Evolutionary conservation across 164 flowering plant species (phyloP).

Genomic region (Chimonanthus salicifolius): DNA sequence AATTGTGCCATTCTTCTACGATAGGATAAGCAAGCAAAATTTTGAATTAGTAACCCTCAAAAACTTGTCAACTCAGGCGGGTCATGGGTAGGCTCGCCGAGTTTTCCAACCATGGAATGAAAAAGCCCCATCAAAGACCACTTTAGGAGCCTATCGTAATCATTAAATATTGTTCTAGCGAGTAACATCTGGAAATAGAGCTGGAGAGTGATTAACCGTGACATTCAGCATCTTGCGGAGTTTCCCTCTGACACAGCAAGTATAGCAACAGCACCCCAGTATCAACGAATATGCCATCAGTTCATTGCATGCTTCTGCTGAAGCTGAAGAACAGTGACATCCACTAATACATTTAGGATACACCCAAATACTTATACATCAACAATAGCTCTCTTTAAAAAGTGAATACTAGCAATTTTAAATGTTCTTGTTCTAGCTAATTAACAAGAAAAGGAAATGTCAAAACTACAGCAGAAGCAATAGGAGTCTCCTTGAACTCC

Average conservation of each 20-base stretch:
- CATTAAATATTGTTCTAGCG: too few relatives aligned
- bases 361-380: neutral
- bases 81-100: too few relatives aligned
- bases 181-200: neutral
- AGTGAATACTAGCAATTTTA: neutral
- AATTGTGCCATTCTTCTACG: too few relatives aligned
- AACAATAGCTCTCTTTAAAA: neutral
- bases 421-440: too few relatives aligned
- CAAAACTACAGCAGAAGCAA: neutral
- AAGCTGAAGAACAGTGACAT: slow-evolving; percentile 44
- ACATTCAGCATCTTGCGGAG: slow-evolving; percentile 82
- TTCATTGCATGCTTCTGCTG: slow-evolving; percentile 91
- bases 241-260: slow-evolving; percentile 89
- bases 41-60: too few relatives aligned
- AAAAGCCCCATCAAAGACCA: too few relatives aligned
- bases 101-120: too few relatives aligned
- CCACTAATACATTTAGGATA: slow-evolving; percentile 3
- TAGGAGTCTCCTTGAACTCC: neutral
- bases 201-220: slow-evolving; percentile 35
- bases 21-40: too few relatives aligned
- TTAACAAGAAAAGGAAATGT: neutral
- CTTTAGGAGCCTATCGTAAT: neutral
- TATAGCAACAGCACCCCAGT: slow-evolving; percentile 92
- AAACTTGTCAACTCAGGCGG: too few relatives aligned
- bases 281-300: slow-evolving; percentile 92